Conservation (phyloP, 2,329 filamentous ascomycete species). For the Aspergillus novofumigatus region DNA sequence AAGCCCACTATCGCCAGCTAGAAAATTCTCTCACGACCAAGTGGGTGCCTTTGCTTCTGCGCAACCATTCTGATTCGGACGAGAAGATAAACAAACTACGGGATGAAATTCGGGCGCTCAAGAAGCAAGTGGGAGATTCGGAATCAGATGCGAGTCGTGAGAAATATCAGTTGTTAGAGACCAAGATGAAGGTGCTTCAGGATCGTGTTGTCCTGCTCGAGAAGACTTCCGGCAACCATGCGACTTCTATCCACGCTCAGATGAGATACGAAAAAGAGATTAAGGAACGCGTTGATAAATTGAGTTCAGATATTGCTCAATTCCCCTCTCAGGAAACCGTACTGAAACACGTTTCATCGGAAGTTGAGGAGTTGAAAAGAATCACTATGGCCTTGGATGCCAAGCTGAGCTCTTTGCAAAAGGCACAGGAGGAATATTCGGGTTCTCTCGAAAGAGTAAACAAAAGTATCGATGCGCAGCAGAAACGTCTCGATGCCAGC, state of each 20-base stretch:
- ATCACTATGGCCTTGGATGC: background rate
- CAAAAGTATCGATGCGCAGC: conserved; percentile 3
- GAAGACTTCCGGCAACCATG: background rate
- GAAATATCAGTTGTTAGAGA: background rate
- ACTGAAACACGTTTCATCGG: background rate
- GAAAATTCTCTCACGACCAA: conserved; percentile 12
- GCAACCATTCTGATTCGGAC: background rate
- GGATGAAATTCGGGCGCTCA: conserved; percentile 4
- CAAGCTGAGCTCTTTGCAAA: conserved; percentile 3
- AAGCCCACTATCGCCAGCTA: conserved; percentile 11
- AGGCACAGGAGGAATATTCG: conserved; percentile 1
- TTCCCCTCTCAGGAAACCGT: background rate
- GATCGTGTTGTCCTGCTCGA: conserved; percentile 1
- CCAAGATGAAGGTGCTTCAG: conserved; percentile 4
- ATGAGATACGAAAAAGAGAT: background rate
- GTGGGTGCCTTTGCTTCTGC: conserved; percentile 4
- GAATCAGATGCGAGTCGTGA: background rate
- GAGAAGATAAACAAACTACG: conserved; percentile 18
- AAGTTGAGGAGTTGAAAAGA: conserved; percentile 3
- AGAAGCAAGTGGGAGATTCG: background rate
- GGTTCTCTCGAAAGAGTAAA: conserved; percentile 1
- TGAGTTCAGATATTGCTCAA: background rate
- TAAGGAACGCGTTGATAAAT: background rate
- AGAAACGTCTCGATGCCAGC: background rate
- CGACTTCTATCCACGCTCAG: conserved; percentile 2